These are phyloP conservation scores for Luffa acutangula DNA, from an alignment of 306 rosid species.

Conservation along the genomic window DNA sequence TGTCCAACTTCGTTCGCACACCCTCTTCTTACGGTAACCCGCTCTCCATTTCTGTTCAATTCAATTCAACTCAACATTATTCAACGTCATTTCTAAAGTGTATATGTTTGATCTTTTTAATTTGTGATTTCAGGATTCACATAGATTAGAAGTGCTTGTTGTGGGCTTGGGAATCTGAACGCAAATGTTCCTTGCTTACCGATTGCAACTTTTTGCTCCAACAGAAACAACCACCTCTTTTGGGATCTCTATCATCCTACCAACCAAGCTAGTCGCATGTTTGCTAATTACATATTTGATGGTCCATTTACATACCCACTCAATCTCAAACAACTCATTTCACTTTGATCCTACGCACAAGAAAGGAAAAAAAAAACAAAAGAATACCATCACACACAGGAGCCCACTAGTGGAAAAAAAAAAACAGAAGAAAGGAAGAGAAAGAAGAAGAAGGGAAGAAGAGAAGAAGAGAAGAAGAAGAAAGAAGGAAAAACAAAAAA, in stretches of 20 bases:
- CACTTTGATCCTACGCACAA: conserved; percentile 16
- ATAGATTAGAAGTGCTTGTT: conserved; percentile 57
- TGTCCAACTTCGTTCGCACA: conserved; percentile 28
- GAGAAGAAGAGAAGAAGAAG: too few species aligned
- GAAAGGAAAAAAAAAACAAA: too few species aligned
- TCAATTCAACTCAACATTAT: too few species aligned
- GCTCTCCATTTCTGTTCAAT: neutral
- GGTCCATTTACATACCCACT: conserved; percentile 44
- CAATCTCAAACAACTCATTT: conserved; percentile 38
- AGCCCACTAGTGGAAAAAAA: too few species aligned
- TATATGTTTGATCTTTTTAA: too few species aligned
- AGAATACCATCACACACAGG: too few species aligned
- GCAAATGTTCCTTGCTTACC: conserved; percentile 40
- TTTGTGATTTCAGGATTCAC: conserved; percentile 41
- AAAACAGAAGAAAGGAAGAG: too few species aligned
- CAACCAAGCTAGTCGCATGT: conserved; percentile 31
- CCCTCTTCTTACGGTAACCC: conserved; percentile 33
- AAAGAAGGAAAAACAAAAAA: too few species aligned
- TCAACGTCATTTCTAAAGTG: too few species aligned
- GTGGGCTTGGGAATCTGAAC: conserved; percentile 52
- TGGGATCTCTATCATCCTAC: conserved; percentile 81
- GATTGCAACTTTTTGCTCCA: conserved; percentile 32
- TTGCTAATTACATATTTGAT: conserved; percentile 31
- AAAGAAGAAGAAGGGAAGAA: too few species aligned
- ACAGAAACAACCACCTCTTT: conserved; percentile 52